Base-by-base conservation (phyloP, 352 stramenopile genomes). In the Phytophthora pinifolia region DNA sequence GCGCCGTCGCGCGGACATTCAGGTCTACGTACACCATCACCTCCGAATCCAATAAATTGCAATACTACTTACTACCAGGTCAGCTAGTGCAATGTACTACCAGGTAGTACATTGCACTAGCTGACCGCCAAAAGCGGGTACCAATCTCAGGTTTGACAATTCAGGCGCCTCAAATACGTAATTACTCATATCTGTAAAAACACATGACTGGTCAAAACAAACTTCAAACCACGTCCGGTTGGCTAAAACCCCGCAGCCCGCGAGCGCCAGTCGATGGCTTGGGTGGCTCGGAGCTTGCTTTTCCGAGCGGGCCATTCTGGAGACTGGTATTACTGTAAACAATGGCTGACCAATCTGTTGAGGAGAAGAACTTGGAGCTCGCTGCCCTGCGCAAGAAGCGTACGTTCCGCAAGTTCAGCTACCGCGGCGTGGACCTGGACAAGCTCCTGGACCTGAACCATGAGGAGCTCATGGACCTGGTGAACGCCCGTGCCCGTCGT, bases 351-450 rank as follows among this genome's bases (percentile, higher is more conserved):
- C 59, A 64, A 67, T 64, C 67, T 22, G 48, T 64, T 35, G 77
- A 91, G 57, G 60, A 87, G 34, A 77, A 83, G 64, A 88, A 88
- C 72, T 61, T 92, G 46, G 82, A 92, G 65, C 66, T 98, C 75
- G 92, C 95, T 67, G 96, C 97, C 63, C 84, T 98, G 60, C 97
- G 97, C 72, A 99, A 99, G 93, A 99, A 99, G 89, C 95, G 98
- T 70, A 96, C 96, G 63, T 99, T 99, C 94, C 98, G 98, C 78
- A 99, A 99, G 86, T 99, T 99, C 77, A 99, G 96, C 67, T 99
- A 97, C 93, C 94, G 97, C 72, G 98, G 98, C 63, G 94, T 99
- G 60, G 97, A 99, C 77, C 84, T 99, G 25, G 98, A 99, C 74
- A 98, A 98, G 83, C 88, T 99, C 34, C 81, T 99, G 30, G 97